Evolutionary conservation across 768 basidiomycete species (phyloP), one percentile per base, ranked within the genome.

Genomic region (Sutorius australiensis): DNA sequence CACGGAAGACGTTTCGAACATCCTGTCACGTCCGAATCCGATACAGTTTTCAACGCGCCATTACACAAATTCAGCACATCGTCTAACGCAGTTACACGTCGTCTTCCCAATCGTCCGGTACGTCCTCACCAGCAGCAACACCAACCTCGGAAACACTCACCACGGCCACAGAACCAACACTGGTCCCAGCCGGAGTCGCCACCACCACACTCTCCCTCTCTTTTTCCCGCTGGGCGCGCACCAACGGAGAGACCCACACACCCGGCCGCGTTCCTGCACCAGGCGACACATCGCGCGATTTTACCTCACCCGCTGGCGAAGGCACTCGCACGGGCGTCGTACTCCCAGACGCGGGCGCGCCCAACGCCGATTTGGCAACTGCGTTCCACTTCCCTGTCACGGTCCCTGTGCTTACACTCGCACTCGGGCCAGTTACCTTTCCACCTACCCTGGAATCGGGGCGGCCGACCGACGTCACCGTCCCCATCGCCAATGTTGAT

Each of bases 101-200:
- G 42, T 83, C 79, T 54, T 83, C 82, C 82, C 82, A 84, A 56
- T 77, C 65, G 33, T 79, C 76, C 1, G 81, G 82, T 6, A 83
- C 73, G 39, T 61, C 61, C 32, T 56, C 12, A 17, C 38, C 40
- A 17, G 7, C 33, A 12, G 9, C 45, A 17, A 4, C 37, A 12
- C 7, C 45, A 17, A 4, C 30, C 36, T 28, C 34, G 28, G n/a
- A 32, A 5, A 2, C 46, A n/a, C 46, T 14, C 7, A 11, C 7
- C 14, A 4, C 32, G 0, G 45, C 11, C 11, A 17, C 36, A 31
- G 27, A n/a, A 17, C 17, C 46, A 44, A 0, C n/a, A 17, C 17
- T 42, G 41, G 0, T 40, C 32, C 11, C 19, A 24, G 1, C 8
- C 33, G 13, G 33, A 34, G 16, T 16, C 13, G 33, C 16, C 34